Conservation (phyloP, 2,329 filamentous ascomycete species). For the Pestalotiopsis sp. region DNA sequence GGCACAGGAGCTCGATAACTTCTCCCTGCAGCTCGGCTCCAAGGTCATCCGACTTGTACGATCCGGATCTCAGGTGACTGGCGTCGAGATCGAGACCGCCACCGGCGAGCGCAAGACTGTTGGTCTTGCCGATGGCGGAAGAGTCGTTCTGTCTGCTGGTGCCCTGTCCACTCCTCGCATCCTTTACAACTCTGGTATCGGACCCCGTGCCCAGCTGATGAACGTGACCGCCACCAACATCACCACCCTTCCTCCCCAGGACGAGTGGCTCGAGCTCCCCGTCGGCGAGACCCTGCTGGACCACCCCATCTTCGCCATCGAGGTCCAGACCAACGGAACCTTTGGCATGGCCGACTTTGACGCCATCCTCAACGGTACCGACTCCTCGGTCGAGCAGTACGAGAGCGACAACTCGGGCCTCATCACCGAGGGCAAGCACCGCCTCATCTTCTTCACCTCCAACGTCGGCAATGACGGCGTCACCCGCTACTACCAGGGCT, state of each 20-base stretch:
- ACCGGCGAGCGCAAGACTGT: conserved; percentile 15
- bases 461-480: conserved; percentile 24
- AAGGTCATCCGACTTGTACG: conserved; percentile 22
- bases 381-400: conserved; percentile 19
- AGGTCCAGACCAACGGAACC: conserved; percentile 29
- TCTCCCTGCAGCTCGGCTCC: conserved; percentile 19
- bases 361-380: conserved; percentile 1
- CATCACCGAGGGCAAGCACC: conserved; percentile 25
- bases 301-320: conserved; percentile 28
- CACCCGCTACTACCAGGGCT: conserved; percentile 28
- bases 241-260: conserved; percentile 21
- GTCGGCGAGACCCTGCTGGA: conserved; percentile 24
- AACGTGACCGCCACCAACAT: conserved; percentile 12
- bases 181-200: conserved; percentile 27
- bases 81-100: conserved; percentile 17
- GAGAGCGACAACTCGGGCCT: conserved; percentile 22
- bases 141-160: conserved; percentile 24
- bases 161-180: conserved; percentile 27
- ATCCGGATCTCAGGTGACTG: conserved; percentile 8
- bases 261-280: conserved; percentile 29
- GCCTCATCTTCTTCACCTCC: conserved; percentile 26
- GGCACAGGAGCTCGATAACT: conserved; percentile 4
- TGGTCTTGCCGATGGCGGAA: conserved; percentile 23
- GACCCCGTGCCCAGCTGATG: conserved; percentile 9
- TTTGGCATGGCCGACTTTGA: neutral